phyloP scores from a whole-genome alignment of 2,329 filamentous ascomycete genomes.

The Ophiostoma sp. region DNA sequence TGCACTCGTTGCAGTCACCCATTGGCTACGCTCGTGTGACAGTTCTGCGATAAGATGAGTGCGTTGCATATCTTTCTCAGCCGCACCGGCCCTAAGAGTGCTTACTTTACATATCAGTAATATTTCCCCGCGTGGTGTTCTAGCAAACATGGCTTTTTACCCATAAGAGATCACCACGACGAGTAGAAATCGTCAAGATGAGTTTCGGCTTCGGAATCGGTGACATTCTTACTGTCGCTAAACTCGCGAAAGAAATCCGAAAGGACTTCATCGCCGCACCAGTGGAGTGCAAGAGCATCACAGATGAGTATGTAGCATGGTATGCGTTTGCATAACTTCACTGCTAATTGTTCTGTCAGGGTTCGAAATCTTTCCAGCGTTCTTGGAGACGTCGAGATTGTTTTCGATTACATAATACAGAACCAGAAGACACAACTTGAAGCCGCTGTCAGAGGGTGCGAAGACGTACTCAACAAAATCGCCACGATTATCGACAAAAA shows the following conservation, averaged over 20 bases:
- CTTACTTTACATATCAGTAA: no score
- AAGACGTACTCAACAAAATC: background rate
- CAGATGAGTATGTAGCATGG: background rate
- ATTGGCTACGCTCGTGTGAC: background rate
- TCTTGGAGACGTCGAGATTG: background rate
- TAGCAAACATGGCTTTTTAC: background rate
- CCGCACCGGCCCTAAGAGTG: no score
- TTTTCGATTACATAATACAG: background rate
- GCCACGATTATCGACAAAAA: background rate
- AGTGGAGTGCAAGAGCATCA: background rate
- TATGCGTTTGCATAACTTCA: background rate
- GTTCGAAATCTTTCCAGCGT: background rate
- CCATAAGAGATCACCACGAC: background rate
- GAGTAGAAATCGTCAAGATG: background rate
- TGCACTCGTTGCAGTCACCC: background rate
- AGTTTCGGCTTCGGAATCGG: background rate
- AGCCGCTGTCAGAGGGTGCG: background rate
- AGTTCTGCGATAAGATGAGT: no score
- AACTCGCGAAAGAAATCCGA: background rate
- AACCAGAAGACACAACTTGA: background rate
- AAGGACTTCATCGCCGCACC: background rate
- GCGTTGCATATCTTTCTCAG: no score
- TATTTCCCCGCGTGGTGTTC: background rate
- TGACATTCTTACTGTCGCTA: background rate
- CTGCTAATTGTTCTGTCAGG: background rate